A percentile compares a stretch with the other conserved stretches of the same genome.
These are phyloP conservation scores for Colletotrichum sp. DNA, from an alignment of 2,329 filamentous ascomycete genomes.

Conservation along the genomic window DNA sequence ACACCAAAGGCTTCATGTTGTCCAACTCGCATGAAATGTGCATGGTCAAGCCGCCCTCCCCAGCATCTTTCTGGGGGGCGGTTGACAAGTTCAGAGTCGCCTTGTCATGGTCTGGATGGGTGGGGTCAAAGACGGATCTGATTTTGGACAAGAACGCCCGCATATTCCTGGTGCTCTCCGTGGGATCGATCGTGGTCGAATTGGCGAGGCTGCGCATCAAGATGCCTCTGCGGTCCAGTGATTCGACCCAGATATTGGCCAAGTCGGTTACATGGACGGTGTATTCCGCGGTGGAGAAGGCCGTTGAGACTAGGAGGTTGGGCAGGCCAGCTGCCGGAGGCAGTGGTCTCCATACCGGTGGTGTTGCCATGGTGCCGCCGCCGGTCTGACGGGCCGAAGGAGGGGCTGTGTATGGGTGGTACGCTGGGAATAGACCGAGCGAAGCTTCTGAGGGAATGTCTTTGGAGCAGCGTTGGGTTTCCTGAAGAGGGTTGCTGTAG, in stretches of 20 bases:
- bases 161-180: slow-evolving; percentile 71
- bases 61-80: slow-evolving; percentile 35
- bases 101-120: slow-evolving; percentile 43
- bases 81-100: slow-evolving; percentile 49
- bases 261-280: slow-evolving; percentile 73
- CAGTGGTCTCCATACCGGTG: slow-evolving; percentile 52
- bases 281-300: slow-evolving; percentile 63
- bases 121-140: slow-evolving; percentile 54
- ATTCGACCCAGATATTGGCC: slow-evolving; percentile 75
- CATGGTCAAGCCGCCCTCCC: slow-evolving; percentile 51
- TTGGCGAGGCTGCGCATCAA: slow-evolving; percentile 65
- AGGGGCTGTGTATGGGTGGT: not conserved
- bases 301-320: slow-evolving; percentile 66
- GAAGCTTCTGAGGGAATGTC: not conserved
- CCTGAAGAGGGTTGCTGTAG: not conserved
- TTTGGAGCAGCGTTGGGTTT: not conserved
- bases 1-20: slow-evolving; percentile 67
- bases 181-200: slow-evolving; percentile 76
- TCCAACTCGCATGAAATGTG: slow-evolving; percentile 66
- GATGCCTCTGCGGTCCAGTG: slow-evolving; percentile 65
- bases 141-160: slow-evolving; percentile 70
- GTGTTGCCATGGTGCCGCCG: slow-evolving; percentile 30
- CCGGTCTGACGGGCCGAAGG: not conserved
- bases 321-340: slow-evolving; percentile 53
- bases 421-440: not conserved